Evolutionary conservation across 2,329 filamentous ascomycete genomes (phyloP).

Genomic region (Ophiostoma novo-ulmi): DNA sequence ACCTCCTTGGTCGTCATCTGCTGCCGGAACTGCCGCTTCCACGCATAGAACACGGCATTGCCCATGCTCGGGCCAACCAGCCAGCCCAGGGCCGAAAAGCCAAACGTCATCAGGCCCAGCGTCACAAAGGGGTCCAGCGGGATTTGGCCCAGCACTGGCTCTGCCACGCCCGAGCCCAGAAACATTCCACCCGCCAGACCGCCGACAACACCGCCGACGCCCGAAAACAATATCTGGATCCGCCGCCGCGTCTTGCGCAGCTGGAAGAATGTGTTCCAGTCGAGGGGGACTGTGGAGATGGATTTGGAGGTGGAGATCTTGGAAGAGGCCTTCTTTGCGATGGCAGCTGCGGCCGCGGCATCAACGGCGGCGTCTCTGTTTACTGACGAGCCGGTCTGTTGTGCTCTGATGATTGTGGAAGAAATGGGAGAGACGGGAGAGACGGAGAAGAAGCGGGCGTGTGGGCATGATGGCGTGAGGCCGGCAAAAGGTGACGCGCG

Average conservation of each 20-base stretch:
- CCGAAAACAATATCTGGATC: constrained; percentile 74
- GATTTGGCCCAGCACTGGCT: constrained; percentile 63
- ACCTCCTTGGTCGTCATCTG: constrained; percentile 83
- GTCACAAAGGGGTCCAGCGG: constrained; percentile 85
- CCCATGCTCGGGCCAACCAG: constrained; percentile 78
- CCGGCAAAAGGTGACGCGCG: not conserved
- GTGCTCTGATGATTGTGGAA: not conserved
- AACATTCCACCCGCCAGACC: constrained; percentile 60
- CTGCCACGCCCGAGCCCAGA: constrained; percentile 66
- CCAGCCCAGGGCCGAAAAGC: constrained; percentile 79
- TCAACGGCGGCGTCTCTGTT: constrained; percentile 27
- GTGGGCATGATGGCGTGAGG: not conserved
- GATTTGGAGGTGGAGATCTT: not conserved
- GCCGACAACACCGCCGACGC: constrained; percentile 57
- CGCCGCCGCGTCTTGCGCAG: constrained; percentile 80
- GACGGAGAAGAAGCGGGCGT: not conserved
- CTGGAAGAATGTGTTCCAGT: constrained; percentile 91
- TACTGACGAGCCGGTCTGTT: constrained; percentile 16
- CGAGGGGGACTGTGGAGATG: constrained; percentile 40
- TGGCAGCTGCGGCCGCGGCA: constrained; percentile 26
- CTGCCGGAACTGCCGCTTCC: constrained; percentile 64
- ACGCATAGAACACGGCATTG: constrained; percentile 69
- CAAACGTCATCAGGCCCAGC: constrained; percentile 72
- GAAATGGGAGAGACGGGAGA: not conserved
- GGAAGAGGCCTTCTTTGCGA: constrained; percentile 20